phyloP scores from a whole-genome alignment of 1,284 basidiomycete genomes.

The Phlebopus sp. region DNA sequence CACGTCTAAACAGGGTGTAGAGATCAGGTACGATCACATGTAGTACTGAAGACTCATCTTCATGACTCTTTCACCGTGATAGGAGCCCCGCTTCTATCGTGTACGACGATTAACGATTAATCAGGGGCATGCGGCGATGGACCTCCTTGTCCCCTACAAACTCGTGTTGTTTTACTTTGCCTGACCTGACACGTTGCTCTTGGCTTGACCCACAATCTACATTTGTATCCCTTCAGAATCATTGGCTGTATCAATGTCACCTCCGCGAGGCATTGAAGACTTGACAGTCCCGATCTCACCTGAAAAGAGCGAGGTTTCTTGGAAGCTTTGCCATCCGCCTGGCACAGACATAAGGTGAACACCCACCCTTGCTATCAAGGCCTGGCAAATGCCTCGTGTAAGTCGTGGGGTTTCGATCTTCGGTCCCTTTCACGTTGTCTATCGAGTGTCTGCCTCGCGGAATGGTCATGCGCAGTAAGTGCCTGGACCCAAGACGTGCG shows the following conservation, averaged over 20 bases:
- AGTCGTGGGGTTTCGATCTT: no score
- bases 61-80: background rate
- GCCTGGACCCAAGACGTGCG: no score
- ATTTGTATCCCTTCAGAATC: background rate
- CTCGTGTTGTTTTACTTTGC: background rate
- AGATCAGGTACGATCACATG: conserved; percentile 24
- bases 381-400: no score
- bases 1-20: conserved; percentile 22
- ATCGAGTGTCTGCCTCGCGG: no score
- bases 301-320: background rate
- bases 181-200: background rate
- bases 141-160: conserved; percentile 21
- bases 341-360: background rate
- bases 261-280: background rate
- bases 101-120: conserved; percentile 27
- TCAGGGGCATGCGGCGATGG: conserved; percentile 21
- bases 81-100: conserved; percentile 39
- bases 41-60: background rate
- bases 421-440: no score
- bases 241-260: background rate
- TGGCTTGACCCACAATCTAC: background rate
- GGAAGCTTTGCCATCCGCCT: background rate
- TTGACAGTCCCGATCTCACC: background rate
- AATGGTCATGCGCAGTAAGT: no score
- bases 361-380: no score